These are phyloP conservation scores for Saccharomycopsis fermentans DNA, from an alignment of 805 yeast genomes.

Conservation along the genomic window DNA sequence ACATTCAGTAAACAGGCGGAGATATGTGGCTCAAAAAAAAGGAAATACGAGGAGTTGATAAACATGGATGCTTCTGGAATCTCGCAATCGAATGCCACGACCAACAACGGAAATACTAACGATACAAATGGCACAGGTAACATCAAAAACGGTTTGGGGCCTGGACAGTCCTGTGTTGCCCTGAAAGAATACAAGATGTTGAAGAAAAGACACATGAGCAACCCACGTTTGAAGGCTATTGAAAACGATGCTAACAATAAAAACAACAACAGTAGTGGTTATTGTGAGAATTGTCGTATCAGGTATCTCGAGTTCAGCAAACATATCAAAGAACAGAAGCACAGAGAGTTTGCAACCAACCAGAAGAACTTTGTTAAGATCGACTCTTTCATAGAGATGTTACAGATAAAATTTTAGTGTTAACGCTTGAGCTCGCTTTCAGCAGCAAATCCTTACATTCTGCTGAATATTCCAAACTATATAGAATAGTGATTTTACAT, in stretches of 20 bases:
- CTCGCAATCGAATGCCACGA: slow-evolving; percentile 30
- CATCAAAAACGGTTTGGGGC: slow-evolving; percentile 48
- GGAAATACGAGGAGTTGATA: slow-evolving; percentile 29
- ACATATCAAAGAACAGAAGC: slow-evolving; percentile 62
- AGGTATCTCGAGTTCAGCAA: slow-evolving; percentile 71
- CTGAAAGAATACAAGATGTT: slow-evolving; percentile 41
- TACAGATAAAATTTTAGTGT: background rate
- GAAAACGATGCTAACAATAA: background rate
- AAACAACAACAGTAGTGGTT: slow-evolving; percentile 29
- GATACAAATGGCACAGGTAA: background rate
- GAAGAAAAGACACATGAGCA: slow-evolving; percentile 31
- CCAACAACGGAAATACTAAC: slow-evolving; percentile 17
- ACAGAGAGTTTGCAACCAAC: slow-evolving; percentile 67
- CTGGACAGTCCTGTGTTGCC: slow-evolving; percentile 46
- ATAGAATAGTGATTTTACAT: too few species aligned
- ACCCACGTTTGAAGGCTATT: slow-evolving; percentile 1
- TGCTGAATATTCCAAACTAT: too few species aligned
- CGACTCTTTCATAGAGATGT: slow-evolving; percentile 50
- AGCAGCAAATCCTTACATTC: too few species aligned
- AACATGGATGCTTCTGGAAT: slow-evolving; percentile 57
- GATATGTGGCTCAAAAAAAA: background rate
- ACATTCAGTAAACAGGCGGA: slow-evolving; percentile 21
- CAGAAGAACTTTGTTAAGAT: slow-evolving; percentile 64
- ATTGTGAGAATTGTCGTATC: slow-evolving; percentile 88
- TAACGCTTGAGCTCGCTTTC: too few species aligned